Percentiles rank a stretch among this genome's conserved stretches.
These are phyloP conservation scores for Russula brevipes DNA, from an alignment of 768 basidiomycete species.

Conservation along the genomic window DNA sequence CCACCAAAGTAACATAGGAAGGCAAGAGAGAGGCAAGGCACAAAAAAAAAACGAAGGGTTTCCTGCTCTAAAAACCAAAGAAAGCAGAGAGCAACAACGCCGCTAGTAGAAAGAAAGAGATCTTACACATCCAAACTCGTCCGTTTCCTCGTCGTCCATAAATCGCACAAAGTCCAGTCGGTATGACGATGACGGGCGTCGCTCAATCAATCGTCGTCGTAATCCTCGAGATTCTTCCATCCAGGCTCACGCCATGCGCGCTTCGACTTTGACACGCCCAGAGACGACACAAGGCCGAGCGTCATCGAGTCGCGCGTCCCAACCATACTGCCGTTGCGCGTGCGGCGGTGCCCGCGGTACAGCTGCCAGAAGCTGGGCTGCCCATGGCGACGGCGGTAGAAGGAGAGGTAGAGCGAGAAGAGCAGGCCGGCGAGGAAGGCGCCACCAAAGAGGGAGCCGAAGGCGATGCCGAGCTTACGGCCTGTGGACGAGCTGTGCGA, in stretches of 20 bases:
- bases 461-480: slow-evolving; percentile 6
- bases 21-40: neutral
- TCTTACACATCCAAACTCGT: too few species aligned
- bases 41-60: neutral
- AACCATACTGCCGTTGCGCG: neutral
- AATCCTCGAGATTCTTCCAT: slow-evolving; percentile 17
- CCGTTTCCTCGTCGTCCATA: too few species aligned
- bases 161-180: too few species aligned
- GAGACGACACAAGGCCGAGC: slow-evolving; percentile 2
- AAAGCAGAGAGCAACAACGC: too few species aligned
- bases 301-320: neutral
- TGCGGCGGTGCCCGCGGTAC: neutral
- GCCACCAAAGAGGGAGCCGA: neutral
- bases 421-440: neutral
- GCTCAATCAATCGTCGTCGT: neutral
- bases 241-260: neutral
- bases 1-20: neutral
- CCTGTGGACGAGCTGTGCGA: neutral
- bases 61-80: too few species aligned
- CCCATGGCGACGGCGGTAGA: neutral
- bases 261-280: neutral
- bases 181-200: too few species aligned
- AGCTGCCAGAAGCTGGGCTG: too few species aligned
- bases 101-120: too few species aligned
- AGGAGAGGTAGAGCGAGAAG: neutral